A percentile compares a stretch with the other conserved stretches of the same genome.
Conservation (phyloP, 306 rosid genomes). For the Prosopis cineraria region DNA sequence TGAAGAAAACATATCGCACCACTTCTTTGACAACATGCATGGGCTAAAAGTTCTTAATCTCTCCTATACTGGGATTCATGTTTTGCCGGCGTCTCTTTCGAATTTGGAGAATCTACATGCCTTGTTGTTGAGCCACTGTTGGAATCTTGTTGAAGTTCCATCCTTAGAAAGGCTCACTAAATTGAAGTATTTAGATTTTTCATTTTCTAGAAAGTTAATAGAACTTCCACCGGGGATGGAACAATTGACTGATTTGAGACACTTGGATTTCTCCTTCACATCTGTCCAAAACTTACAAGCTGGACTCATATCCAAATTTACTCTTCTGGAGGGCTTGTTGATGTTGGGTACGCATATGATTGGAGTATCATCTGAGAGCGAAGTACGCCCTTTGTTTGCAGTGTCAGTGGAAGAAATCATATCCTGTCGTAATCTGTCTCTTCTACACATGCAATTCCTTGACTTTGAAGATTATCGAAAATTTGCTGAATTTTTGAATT, state of each 20-base stretch:
- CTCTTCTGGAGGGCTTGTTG: neutral
- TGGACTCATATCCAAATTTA: neutral
- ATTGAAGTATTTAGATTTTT: neutral
- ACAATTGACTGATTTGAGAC: constrained; percentile 19
- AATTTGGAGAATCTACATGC: constrained; percentile 1
- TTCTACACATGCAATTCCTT: too few relatives aligned
- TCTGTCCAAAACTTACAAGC: neutral
- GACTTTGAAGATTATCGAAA: too few relatives aligned
- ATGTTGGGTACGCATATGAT: too few relatives aligned
- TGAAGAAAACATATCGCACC: neutral
- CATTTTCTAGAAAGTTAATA: constrained; percentile 1
- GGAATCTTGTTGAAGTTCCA: neutral
- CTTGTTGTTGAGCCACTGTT: neutral
- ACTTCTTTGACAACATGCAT: neutral
- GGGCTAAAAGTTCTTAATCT: constrained; percentile 25
- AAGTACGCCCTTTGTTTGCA: too few relatives aligned
- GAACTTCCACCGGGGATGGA: constrained; percentile 18
- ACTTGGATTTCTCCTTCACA: constrained; percentile 27
- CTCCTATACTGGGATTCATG: neutral
- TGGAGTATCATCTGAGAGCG: neutral
- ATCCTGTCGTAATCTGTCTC: too few relatives aligned
- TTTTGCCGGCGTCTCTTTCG: neutral
- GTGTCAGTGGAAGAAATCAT: neutral
- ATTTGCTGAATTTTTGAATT: too few relatives aligned
- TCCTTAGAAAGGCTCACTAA: neutral